Conservation (phyloP, 78 protist species). For the Polysphondylium violaceum region DNA sequence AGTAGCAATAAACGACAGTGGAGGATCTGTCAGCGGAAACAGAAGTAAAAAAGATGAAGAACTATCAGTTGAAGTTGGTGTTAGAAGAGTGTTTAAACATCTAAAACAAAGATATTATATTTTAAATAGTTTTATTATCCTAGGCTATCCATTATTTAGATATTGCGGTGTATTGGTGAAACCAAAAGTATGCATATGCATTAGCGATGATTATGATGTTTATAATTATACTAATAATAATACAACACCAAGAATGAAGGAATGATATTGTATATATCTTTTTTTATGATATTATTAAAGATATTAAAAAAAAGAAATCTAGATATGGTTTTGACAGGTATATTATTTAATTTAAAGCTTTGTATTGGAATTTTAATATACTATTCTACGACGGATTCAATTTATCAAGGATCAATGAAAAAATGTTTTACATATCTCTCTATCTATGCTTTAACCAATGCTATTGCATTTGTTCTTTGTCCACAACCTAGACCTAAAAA, state of each 20-base stretch:
- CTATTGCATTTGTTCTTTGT: not conserved
- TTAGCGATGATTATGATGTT: no score
- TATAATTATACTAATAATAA: not conserved
- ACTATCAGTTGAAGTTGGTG: no score
- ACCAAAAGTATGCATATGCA: slow-evolving; percentile 6
- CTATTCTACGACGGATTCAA: slow-evolving; percentile 10
- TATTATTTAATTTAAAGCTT: slow-evolving; percentile 1
- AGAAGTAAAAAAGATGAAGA: no score
- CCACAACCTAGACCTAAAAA: slow-evolving; percentile 10
- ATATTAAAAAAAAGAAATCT: slow-evolving; percentile 1
- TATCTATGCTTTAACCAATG: not conserved
- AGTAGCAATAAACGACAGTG: no score
- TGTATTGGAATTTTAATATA: not conserved
- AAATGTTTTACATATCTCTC: not conserved
- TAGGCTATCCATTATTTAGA: slow-evolving; percentile 1
- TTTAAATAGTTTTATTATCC: not conserved
- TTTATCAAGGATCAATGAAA: not conserved
- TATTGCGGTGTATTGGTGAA: not conserved
- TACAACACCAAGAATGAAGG: not conserved
- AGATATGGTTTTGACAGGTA: not conserved
- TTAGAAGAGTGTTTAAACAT: not conserved
- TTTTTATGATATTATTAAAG: slow-evolving; percentile 12
- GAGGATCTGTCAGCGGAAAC: no score
- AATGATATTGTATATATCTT: slow-evolving; percentile 8
- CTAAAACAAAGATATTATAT: slow-evolving; percentile 29